Evolutionary conservation across 345 rosid species (phyloP).

Genomic region (Populus simonii): DNA sequence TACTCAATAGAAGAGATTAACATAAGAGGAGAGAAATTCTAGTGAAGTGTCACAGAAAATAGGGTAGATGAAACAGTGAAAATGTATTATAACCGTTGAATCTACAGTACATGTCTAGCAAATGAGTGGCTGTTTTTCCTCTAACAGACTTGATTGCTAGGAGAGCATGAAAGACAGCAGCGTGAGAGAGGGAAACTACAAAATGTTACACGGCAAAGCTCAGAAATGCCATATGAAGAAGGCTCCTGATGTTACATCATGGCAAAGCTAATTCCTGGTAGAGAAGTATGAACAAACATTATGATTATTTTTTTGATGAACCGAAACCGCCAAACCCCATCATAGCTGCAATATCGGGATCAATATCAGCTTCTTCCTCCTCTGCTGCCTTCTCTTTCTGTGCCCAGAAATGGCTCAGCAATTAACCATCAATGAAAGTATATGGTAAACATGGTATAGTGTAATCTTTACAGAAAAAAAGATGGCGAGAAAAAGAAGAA

Average conservation of each 20-base stretch:
- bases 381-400: slow-evolving; percentile 77
- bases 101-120: no score
- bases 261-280: not conserved
- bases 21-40: no score
- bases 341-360: slow-evolving; percentile 92
- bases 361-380: slow-evolving; percentile 78
- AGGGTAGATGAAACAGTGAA: no score
- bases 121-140: no score
- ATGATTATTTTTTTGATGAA: slow-evolving; percentile 61
- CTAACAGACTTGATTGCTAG: not conserved
- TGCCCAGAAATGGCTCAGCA: not conserved
- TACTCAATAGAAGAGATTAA: no score
- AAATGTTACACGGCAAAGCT: not conserved
- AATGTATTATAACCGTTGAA: no score
- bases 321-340: slow-evolving; percentile 98
- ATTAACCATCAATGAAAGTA: not conserved
- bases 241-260: not conserved
- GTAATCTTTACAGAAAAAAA: not conserved
- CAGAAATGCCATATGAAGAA: not conserved
- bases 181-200: not conserved
- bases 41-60: no score
- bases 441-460: not conserved
- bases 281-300: not conserved
- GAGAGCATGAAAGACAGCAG: not conserved
- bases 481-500: not conserved